Base-by-base conservation (phyloP, 1,284 basidiomycete genomes). In the Papiliotrema nemorosa region DNA sequence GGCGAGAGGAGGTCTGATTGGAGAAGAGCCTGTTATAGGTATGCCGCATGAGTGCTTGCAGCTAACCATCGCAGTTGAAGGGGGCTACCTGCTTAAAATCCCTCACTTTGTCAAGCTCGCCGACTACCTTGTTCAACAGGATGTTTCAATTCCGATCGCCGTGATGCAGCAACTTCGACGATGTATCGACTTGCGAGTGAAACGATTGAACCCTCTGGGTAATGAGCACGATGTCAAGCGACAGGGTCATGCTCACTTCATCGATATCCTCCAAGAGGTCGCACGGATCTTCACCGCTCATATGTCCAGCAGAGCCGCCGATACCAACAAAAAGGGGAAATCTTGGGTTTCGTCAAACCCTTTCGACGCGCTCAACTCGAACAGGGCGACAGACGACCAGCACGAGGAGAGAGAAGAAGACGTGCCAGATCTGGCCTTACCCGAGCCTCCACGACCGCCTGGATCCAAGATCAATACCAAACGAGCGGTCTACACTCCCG, bases 381-480 rank as follows among this genome's bases (percentile, higher is more conserved):
- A n/a, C n/a, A n/a, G n/a, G n/a, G n/a, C n/a, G n/a, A n/a, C n/a
- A n/a, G n/a, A n/a, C n/a, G 10, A 29, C 18, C 20, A 39, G 5
- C 43, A 44, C 3, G 20, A 35, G 6, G 43, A 50, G 16, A n/a
- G 31, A 6, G 45, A 42, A 3, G 55, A 51, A 14, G 54, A 60
- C 25, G 18, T 46, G 5, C 40, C 58, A 20, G 58, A 60, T 33
- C 57, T 57, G 29, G 20, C 40, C 31, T 46, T 60, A 16, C 58
- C 55, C 5, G 36, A 49, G 34, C 47, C 55, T 1, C 44, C 58
- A 25, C 25, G 35, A 27, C 43, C 49, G 10, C 6, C 41, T 22
- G 3, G 24, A 4, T 7, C 41, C 12, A 7, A 41, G 3, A 24
- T 25, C 4, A 37, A 31, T 1, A 5, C 50, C 5, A 10, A 39